Percentiles rank a stretch among this genome's conserved stretches.
These are phyloP conservation scores for Fusarium sp. DNA, from an alignment of 2,329 filamentous ascomycete genomes.

Conservation along the genomic window DNA sequence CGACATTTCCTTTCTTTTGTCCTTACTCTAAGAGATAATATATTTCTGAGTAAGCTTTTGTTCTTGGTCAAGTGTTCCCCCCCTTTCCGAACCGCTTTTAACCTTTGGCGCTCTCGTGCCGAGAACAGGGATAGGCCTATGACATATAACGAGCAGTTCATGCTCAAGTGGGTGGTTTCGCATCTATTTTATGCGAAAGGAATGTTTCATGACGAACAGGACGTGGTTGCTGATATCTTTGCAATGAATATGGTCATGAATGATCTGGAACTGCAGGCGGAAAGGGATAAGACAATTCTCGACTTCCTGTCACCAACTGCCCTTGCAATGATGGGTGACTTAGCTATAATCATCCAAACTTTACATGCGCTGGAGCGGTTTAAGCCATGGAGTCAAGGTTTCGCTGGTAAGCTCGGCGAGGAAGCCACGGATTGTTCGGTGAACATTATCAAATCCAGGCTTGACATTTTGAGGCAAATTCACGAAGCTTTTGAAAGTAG, in stretches of 20 bases:
- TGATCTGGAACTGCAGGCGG: background rate
- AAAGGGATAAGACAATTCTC: background rate
- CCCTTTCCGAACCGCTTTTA: background rate
- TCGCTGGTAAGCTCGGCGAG: background rate
- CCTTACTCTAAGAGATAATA: background rate
- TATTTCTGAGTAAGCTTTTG: accelerated
- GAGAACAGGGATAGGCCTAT: background rate
- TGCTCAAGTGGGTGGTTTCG: too few species aligned
- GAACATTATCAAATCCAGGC: background rate
- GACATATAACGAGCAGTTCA: background rate
- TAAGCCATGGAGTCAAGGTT: background rate
- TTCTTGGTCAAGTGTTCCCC: background rate
- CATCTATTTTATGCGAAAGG: background rate
- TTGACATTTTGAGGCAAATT: background rate
- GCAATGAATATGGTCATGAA: background rate
- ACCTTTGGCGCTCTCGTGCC: too few species aligned
- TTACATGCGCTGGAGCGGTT: background rate
- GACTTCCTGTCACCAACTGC: background rate
- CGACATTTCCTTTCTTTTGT: background rate
- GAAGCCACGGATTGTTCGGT: background rate
- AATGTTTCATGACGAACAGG: accelerated
- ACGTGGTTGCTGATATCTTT: background rate
- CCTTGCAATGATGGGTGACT: background rate
- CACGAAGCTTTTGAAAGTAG: background rate
- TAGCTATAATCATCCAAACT: background rate